Conservation (phyloP, 164 flowering plant genomes). For the Annona squamosa region DNA sequence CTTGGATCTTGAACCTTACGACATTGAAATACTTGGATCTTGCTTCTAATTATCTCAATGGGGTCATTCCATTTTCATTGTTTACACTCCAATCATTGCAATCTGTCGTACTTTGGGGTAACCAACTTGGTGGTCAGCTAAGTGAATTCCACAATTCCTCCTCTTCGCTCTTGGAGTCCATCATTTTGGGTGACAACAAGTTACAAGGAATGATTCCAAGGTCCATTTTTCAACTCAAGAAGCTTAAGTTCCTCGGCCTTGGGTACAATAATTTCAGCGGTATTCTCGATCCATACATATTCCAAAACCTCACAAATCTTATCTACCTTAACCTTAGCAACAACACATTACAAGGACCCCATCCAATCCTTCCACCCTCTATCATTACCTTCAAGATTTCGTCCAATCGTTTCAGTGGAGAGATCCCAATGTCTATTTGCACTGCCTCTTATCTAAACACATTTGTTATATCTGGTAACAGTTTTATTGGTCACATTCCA, state of each 20-base stretch:
- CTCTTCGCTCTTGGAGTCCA: conserved; percentile 11
- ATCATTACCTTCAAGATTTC: background rate
- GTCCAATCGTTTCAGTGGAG: background rate
- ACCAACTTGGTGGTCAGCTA: conserved; percentile 15
- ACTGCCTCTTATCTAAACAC: background rate
- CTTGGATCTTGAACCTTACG: conserved; percentile 20
- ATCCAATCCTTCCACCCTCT: background rate
- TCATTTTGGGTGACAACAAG: conserved; percentile 33
- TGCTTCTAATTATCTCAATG: conserved; percentile 27
- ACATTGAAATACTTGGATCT: conserved; percentile 33
- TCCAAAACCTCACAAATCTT: conserved; percentile 18
- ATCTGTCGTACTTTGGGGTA: conserved; percentile 15
- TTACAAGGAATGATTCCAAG: conserved; percentile 31
- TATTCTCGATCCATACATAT: conserved; percentile 4
- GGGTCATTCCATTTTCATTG: conserved; percentile 19
- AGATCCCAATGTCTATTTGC: background rate
- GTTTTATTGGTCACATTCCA: conserved; percentile 1
- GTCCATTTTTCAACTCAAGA: conserved; percentile 23
- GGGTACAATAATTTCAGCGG: conserved; percentile 39
- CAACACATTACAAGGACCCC: background rate
- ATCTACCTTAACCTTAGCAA: conserved; percentile 15
- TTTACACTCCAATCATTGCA: conserved; percentile 18
- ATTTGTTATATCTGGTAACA: background rate
- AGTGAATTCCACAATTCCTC: conserved; percentile 3
- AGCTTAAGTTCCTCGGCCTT: conserved; percentile 23